Evolutionary conservation across 345 rosid genomes (phyloP), one percentile per base, ranked within the genome.

Genomic region (Aethionema arabicum): DNA sequence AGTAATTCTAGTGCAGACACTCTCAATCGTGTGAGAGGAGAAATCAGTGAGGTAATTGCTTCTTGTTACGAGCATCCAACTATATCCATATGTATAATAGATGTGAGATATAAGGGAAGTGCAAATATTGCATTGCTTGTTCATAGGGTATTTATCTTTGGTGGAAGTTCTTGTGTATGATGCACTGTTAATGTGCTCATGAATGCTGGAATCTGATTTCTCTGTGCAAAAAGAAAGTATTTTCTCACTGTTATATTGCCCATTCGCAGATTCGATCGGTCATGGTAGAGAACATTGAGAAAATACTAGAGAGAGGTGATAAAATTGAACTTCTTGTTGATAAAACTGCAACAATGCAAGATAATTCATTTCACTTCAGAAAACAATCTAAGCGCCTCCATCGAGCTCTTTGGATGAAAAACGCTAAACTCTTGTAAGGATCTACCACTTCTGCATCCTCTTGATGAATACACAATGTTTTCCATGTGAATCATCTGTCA

Each of bases 391-490:
- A 86, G 74, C 88, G 88, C 66, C 95, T 90, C 1, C 89, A 75
- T 10, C 82, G 84, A 70, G 97, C 97, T 67, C 88, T 93, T 44
- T 90, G 97, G 99, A 93, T 85, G 97, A 90, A 87, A 79, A 93
- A 93, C 72, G 90, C 83, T 54, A 93, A 90, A 75, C 90, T 93
- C 48, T 79, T 90, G 97, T 90, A 80, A 84, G 96, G 42, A 54
- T 38, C 49, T 63, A 0, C 43, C 14, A 5, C 30, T 36, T 63
- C 37, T 59, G 1, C 8, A 42, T 44, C 41, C 53, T 70, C 15
- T 49, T 42, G 0, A 31, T 46, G 11, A 35, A n/a, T n/a, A 38
- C 6, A 9, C 51, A 3, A 2, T 49, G 5, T 6, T 51, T 37
- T 61, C 38, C 11, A n/a, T 48, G 62, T 52, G 64, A 5, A 27